Evolutionary conservation across 129 eudicot genomes (phyloP).

Genomic region (Flaveria trinervia): DNA sequence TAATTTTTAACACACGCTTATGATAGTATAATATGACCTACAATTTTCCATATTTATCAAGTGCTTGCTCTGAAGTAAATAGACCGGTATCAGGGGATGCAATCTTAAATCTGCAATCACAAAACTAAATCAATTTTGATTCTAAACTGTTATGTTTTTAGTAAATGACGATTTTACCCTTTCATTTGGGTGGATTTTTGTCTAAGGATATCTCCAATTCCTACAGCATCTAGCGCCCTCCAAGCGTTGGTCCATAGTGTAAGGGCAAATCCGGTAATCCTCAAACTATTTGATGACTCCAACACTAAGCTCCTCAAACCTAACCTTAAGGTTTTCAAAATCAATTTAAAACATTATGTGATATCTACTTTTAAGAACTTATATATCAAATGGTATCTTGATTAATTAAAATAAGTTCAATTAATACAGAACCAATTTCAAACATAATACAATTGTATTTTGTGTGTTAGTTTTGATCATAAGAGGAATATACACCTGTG

Average conservation of each 20-base stretch:
- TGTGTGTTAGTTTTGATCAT: no score
- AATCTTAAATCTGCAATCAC: constrained; percentile 38
- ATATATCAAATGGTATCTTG: no score
- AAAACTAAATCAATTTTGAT: constrained; percentile 6
- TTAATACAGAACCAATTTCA: no score
- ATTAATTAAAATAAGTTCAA: no score
- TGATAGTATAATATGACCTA: constrained; percentile 23
- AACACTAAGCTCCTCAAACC: constrained; percentile 72
- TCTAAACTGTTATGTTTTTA: not conserved
- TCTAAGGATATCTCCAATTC: constrained; percentile 57
- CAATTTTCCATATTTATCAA: constrained; percentile 40
- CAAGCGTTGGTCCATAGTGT: constrained; percentile 77
- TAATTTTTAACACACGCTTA: no score
- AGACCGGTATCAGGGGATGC: constrained; percentile 46
- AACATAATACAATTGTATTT: no score
- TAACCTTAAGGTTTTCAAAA: constrained; percentile 38
- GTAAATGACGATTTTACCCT: constrained; percentile 43
- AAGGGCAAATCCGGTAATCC: constrained; percentile 71
- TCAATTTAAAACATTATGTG: not conserved
- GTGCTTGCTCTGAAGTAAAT: constrained; percentile 33
- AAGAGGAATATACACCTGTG: constrained; percentile 49
- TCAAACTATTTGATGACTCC: constrained; percentile 67
- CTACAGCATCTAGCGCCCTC: constrained; percentile 85
- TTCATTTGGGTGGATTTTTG: constrained; percentile 44
- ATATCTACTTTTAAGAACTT: no score